Evolutionary conservation across 768 basidiomycete genomes (phyloP).

Genomic region (Pulveroboletus sp.): DNA sequence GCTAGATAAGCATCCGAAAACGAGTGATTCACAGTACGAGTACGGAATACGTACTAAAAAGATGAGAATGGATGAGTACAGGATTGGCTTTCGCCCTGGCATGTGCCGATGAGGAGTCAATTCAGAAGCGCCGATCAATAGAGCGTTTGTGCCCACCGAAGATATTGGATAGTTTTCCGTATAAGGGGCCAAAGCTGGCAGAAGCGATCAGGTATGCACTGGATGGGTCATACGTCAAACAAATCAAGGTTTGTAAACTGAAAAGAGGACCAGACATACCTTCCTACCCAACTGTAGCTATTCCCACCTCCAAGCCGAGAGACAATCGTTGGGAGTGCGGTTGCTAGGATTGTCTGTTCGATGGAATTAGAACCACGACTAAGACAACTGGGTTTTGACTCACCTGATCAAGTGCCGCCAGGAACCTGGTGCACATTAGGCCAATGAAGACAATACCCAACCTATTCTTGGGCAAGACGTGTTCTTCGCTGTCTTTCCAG

Average conservation of each 20-base stretch:
- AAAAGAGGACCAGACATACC: constrained; percentile 33
- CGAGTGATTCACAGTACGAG: no score
- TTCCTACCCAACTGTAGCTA: constrained; percentile 73
- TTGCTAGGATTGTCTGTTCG: constrained; percentile 61
- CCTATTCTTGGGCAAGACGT: constrained; percentile 44
- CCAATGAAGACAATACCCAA: constrained; percentile 25
- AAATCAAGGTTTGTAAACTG: not conserved
- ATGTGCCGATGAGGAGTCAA: no score
- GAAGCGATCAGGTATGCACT: constrained; percentile 76
- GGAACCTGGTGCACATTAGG: constrained; percentile 28
- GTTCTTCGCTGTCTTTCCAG: constrained; percentile 54
- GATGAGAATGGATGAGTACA: no score
- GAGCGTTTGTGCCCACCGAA: constrained; percentile 25
- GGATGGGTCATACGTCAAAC: not conserved
- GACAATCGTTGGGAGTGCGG: constrained; percentile 76
- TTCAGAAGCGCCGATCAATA: not conserved
- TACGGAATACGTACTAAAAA: no score
- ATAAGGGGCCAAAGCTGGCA: constrained; percentile 65
- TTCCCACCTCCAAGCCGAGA: constrained; percentile 57
- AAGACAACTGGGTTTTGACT: not conserved
- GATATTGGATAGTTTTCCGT: constrained; percentile 74
- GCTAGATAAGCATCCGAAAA: no score
- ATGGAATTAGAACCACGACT: not conserved
- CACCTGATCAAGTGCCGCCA: constrained; percentile 62
- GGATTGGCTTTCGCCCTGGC: no score